Evolutionary conservation across 371 early-diverging fungal genomes (phyloP).

Genomic region (Mucor lusitanicus): DNA sequence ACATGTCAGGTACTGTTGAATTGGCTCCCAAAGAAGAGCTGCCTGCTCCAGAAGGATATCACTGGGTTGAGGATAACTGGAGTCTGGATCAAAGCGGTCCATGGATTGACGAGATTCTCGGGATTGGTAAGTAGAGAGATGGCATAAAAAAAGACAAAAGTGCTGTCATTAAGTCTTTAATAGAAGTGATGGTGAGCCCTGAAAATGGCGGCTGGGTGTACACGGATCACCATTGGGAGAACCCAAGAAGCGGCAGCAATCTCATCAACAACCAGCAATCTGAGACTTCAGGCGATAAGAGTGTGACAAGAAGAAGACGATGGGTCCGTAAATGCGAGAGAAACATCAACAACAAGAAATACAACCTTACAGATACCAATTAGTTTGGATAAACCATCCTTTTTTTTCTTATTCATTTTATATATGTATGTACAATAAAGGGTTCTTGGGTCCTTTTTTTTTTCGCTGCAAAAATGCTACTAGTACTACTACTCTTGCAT

Average conservation of each 20-base stretch:
- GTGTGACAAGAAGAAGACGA: slow-evolving; percentile 26
- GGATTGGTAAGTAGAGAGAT: slow-evolving; percentile 28
- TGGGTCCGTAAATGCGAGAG: slow-evolving; percentile 27
- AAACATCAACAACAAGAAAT: not conserved
- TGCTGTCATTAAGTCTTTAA: not conserved
- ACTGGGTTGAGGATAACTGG: slow-evolving; percentile 49
- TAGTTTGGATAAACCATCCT: not conserved
- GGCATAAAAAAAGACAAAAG: not conserved
- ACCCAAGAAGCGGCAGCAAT: slow-evolving; percentile 6
- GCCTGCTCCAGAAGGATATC: slow-evolving; percentile 42
- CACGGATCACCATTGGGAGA: slow-evolving; percentile 32
- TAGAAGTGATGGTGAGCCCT: slow-evolving; percentile 26
- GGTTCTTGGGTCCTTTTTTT: not conserved
- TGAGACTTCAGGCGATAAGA: not conserved
- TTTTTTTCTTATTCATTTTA: not conserved
- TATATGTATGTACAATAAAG: slow-evolving; percentile 1
- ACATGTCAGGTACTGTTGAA: slow-evolving; percentile 32
- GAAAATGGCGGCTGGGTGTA: slow-evolving; percentile 42
- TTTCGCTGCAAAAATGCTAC: not conserved
- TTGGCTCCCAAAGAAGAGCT: slow-evolving; percentile 37
- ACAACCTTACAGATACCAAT: not conserved
- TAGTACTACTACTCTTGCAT: slow-evolving; percentile 23
- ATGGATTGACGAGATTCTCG: slow-evolving; percentile 45
- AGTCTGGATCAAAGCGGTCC: slow-evolving; percentile 42
- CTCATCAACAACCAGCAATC: not conserved